A percentile compares a stretch with the other conserved stretches of the same genome.
Evolutionary conservation across 192 early-diverging fungal species (phyloP).

Genomic region (Umbelopsis sp.): DNA sequence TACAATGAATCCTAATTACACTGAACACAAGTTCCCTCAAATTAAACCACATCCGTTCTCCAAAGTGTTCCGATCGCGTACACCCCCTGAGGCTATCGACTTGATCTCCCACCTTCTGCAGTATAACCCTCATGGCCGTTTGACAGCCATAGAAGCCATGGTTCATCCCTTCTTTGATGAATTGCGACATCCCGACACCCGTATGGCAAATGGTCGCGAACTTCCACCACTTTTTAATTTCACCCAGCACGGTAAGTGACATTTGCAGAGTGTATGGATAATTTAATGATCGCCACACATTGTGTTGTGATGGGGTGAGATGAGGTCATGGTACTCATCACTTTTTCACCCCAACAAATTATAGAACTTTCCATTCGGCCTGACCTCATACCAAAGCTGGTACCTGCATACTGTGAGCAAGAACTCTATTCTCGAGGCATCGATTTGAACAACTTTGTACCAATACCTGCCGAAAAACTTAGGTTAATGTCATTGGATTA

Average conservation of each 20-base stretch:
- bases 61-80: conserved; percentile 86
- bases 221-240: conserved; percentile 95
- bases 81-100: conserved; percentile 85
- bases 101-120: conserved; percentile 85
- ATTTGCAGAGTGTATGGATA: too few relatives aligned
- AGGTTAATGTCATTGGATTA: conserved; percentile 26
- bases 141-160: conserved; percentile 90
- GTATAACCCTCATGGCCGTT: conserved; percentile 85
- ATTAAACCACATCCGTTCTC: conserved; percentile 92
- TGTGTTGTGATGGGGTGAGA: too few relatives aligned
- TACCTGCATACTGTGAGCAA: conserved; percentile 78
- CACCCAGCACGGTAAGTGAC: conserved; percentile 61
- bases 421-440: conserved; percentile 26
- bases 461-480: conserved; percentile 50
- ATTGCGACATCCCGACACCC: conserved; percentile 82
- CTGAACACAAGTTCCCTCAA: conserved; percentile 98
- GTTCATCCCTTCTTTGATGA: conserved; percentile 98
- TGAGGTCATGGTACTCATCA: too few relatives aligned
- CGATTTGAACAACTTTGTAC: conserved; percentile 61
- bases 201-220: conserved; percentile 78
- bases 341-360: background rate
- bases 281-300: too few relatives aligned
- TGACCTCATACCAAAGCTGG: conserved; percentile 73
- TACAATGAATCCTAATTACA: conserved; percentile 98
- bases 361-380: conserved; percentile 89